These are phyloP conservation scores for Penicillium taxi DNA, from an alignment of 495 filamentous ascomycete genomes.

Conservation along the genomic window DNA sequence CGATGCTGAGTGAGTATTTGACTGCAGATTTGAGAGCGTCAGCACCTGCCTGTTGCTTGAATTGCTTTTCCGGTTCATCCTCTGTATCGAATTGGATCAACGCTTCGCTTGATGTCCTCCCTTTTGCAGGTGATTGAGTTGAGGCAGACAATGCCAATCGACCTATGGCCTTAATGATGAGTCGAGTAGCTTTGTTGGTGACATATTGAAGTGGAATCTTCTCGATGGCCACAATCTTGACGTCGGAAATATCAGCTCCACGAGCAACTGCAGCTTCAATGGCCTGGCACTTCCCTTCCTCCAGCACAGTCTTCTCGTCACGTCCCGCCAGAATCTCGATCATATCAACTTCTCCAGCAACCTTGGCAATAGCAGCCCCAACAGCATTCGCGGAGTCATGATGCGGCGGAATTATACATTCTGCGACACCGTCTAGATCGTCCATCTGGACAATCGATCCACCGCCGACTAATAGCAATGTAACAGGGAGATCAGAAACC, in stretches of 20 bases:
- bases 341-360: conserved; percentile 41
- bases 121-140: not conserved
- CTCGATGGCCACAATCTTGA: conserved; percentile 28
- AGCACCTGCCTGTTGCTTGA: not conserved
- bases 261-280: conserved; percentile 34
- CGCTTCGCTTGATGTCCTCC: not conserved
- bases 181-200: conserved; percentile 24
- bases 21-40: conserved; percentile 1
- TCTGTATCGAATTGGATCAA: not conserved
- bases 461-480: conserved; percentile 18
- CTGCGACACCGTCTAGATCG: conserved; percentile 10
- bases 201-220: conserved; percentile 31
- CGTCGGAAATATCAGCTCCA: conserved; percentile 19
- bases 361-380: conserved; percentile 46
- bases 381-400: conserved; percentile 48
- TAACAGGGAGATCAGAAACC: conserved; percentile 14
- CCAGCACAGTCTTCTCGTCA: conserved; percentile 23
- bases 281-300: conserved; percentile 31
- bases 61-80: conserved; percentile 6
- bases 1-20: conserved; percentile 15
- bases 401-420: conserved; percentile 20
- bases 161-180: conserved; percentile 27
- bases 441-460: conserved; percentile 18
- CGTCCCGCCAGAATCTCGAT: conserved; percentile 32
- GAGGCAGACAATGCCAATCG: conserved; percentile 12